Percentiles rank a stretch among this genome's conserved stretches.
Conservation (phyloP, 1,284 basidiomycete genomes). For the Ustilago bromivora region DNA sequence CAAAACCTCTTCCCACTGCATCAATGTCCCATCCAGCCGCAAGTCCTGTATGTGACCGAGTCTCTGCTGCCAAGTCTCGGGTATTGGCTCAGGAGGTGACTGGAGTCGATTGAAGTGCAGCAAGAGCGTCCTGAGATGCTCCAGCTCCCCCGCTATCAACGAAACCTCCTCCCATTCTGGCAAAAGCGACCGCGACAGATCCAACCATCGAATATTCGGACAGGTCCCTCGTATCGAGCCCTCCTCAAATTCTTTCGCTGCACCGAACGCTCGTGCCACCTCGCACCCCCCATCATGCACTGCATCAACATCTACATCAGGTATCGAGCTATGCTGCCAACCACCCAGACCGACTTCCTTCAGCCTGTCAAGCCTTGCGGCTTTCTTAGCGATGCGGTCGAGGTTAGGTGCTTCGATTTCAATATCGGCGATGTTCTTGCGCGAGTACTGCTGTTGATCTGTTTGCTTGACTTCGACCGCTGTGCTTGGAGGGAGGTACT, state of each 20-base stretch:
- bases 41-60: slow-evolving; percentile 77
- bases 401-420: slow-evolving; percentile 87
- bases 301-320: slow-evolving; percentile 17
- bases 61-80: slow-evolving; percentile 65
- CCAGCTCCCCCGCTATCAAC: slow-evolving; percentile 77
- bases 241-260: slow-evolving; percentile 71
- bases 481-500: slow-evolving; percentile 46
- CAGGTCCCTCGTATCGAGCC: slow-evolving; percentile 76
- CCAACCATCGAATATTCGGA: slow-evolving; percentile 80
- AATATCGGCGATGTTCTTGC: slow-evolving; percentile 72
- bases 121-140: slow-evolving; percentile 76
- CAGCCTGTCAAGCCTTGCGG: slow-evolving; percentile 78
- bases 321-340: slow-evolving; percentile 20
- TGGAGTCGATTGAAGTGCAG: slow-evolving; percentile 72
- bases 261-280: slow-evolving; percentile 73
- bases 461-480: background rate
- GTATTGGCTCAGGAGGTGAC: slow-evolving; percentile 57
- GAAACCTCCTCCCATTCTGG: slow-evolving; percentile 80
- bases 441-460: slow-evolving; percentile 72
- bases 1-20: slow-evolving; percentile 77
- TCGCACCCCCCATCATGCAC: slow-evolving; percentile 66
- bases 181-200: slow-evolving; percentile 84
- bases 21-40: slow-evolving; percentile 80
- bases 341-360: slow-evolving; percentile 83
- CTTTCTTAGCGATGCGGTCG: slow-evolving; percentile 79